Evolutionary conservation across 805 yeast species (phyloP).

Genomic region (Candida boleticola): DNA sequence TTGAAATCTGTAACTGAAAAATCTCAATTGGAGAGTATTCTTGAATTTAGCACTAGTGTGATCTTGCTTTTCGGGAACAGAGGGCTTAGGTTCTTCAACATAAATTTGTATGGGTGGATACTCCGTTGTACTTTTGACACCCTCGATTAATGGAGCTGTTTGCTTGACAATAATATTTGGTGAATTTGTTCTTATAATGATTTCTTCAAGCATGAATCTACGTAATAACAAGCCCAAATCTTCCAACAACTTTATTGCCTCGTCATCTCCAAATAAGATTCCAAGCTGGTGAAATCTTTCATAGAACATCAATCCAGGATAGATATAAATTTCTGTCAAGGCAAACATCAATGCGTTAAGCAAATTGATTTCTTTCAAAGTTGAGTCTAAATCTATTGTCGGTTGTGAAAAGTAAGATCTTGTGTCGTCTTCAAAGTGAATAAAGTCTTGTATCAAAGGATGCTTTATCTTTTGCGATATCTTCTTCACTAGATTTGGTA

Average conservation of each 20-base stretch:
- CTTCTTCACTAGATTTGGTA: conserved; percentile 33
- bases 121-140: conserved; percentile 17
- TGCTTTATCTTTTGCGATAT: conserved; percentile 27
- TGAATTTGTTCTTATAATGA: conserved; percentile 43
- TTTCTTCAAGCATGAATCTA: conserved; percentile 58
- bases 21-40: conserved; percentile 57
- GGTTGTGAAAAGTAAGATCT: conserved; percentile 37
- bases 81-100: conserved; percentile 37
- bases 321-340: conserved; percentile 55
- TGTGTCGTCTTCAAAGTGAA: conserved; percentile 25
- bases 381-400: conserved; percentile 28
- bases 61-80: conserved; percentile 28
- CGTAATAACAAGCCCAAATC: conserved; percentile 47
- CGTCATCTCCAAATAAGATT: conserved; percentile 37
- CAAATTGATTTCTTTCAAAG: conserved; percentile 34
- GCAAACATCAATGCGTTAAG: conserved; percentile 48
- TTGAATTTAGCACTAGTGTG: conserved; percentile 59
- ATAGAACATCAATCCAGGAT: conserved; percentile 49
- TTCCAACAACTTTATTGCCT: conserved; percentile 40
- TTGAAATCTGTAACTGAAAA: conserved; percentile 49
- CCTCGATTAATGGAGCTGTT: conserved; percentile 33
- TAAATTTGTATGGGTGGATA: conserved; percentile 43
- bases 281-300: conserved; percentile 42
- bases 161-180: conserved; percentile 48
- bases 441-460: conserved; percentile 26